Base-by-base conservation (phyloP, 768 basidiomycete species). In the Phaeotremella skinneri region DNA sequence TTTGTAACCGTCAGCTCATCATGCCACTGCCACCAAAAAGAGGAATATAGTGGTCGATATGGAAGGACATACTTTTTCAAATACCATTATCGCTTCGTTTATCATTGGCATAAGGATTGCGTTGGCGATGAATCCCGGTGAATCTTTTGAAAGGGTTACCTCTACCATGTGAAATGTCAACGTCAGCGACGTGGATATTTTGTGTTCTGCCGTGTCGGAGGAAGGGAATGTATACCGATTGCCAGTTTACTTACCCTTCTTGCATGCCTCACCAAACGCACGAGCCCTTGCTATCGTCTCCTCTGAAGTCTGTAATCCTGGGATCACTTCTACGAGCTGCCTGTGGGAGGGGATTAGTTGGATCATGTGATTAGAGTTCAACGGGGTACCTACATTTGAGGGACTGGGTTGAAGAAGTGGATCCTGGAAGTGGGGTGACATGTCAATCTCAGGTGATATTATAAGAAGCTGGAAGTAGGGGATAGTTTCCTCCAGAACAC, bases 321-420 rank as follows among this genome's bases (percentile, higher is more conserved):
- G 85, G 52, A 98, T 96, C 4, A 98, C 80, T 75, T 98, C 93
- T n/a, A 96, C 91, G 4, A 96, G 80, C 87, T 88, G 89, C 71
- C 91, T 89, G 63, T 16, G 32, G 49, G n/a, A 31, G 58, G 62
- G 39, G 11, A n/a, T 16, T 29, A 27, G 52, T 11, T 14, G 14
- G 27, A 20, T 34, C 41, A 45, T 31, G 20, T 21, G 13, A 17
- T 23, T 16, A 41, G 2, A 34, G n/a, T 55, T 47, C 16, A 27
- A 49, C 34, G 16, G 27, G 30, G 31, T 47, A 30, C 83, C 51
- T 71, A 90, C 92, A 96, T 96, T 30, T 94, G 89, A 2, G 93
- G 93, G 3, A 96, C 93, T 3, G 93, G 93, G 70, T 97, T 94
- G 80, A 96, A 94, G 81, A 92, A 96, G 75, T 94, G 91, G 41